Evolutionary conservation across 805 yeast genomes (phyloP).

Genomic region (Candida orba): DNA sequence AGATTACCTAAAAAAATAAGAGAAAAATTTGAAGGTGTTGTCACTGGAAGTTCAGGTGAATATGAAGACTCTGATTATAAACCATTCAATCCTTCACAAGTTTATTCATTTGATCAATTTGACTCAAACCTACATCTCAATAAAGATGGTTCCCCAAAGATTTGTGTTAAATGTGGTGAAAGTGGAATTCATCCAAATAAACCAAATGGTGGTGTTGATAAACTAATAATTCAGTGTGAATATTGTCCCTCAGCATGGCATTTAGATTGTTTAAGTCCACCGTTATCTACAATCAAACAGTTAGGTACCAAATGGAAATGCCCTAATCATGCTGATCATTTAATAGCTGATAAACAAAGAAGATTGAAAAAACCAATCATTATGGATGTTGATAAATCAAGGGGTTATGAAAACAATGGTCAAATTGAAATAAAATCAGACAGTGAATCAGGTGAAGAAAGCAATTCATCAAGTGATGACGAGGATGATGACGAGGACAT

Average conservation of each 20-base stretch:
- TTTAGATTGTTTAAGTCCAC: constrained; percentile 76
- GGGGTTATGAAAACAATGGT: constrained; percentile 48
- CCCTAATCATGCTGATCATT: constrained; percentile 61
- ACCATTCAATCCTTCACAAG: constrained; percentile 35
- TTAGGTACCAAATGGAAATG: constrained; percentile 84
- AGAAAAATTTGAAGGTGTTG: constrained; percentile 67
- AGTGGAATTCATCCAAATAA: constrained; percentile 48
- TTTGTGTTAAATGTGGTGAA: constrained; percentile 71
- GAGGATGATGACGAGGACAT: constrained; percentile 13
- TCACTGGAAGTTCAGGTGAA: constrained; percentile 61
- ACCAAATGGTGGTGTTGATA: constrained; percentile 34
- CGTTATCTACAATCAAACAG: constrained; percentile 64
- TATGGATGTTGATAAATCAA: constrained; percentile 46
- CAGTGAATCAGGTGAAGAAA: constrained; percentile 24
- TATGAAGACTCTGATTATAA: constrained; percentile 59
- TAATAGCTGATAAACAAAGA: constrained; percentile 30
- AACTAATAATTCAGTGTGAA: constrained; percentile 67
- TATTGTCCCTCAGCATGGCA: constrained; percentile 84
- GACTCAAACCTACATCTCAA: constrained; percentile 64
- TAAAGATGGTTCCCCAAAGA: constrained; percentile 56
- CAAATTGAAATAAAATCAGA: constrained; percentile 49
- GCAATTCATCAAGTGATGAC: constrained; percentile 7
- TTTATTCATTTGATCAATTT: constrained; percentile 41
- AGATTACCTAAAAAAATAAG: constrained; percentile 61
- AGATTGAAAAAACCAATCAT: constrained; percentile 44